Evolutionary conservation across 148 eudicot genomes (phyloP), one percentile per base, ranked within the genome.

Genomic region (Limonium bicolor): DNA sequence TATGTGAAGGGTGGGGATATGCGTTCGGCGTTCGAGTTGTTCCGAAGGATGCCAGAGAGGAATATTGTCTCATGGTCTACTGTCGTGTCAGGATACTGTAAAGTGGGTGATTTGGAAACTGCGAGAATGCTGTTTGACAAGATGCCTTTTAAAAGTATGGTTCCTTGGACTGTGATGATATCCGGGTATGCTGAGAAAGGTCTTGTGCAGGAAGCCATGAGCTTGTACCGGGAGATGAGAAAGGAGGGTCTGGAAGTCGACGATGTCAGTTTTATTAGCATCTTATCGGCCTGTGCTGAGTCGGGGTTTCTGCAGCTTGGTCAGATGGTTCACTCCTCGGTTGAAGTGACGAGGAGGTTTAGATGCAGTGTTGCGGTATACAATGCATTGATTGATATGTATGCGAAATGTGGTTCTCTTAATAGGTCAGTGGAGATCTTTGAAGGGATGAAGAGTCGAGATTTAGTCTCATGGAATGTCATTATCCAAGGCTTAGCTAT

Each of bases 51-150:
- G 75, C 69, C 77, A 0, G 55, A 49, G 36, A 84, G 82, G 52
- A 69, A 78, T 65, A 88, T 78, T 10, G 96, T 87, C 36, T 78
- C 96, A 15, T 87, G 96, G 94, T 82, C 94, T 19, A 87, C 80
- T 0, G 74, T 87, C 71, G 61, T 82, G 45, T 73, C 71, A 4
- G 96, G 96, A 41, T 86, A 63, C 64, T 46, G 56, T 17, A 77
- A 69, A 51, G 58, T 46, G 0, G 97, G 92, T 61, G 92, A 88
- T 11, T 57, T 88, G 72, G 84, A 75, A 16, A 80, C 60, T 71
- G 92, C 97, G 46, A 66, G 76, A 58, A 43, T 65, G 49, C 50
- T 88, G 63, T 88, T 88, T 62, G 86, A 80, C 39, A 77, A 62
- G 54, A 88, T 88, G 97, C 86, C 94, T 2, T 70, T 59, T 1